Base-by-base conservation (phyloP, 345 rosid species). In the Populus deltoides region DNA sequence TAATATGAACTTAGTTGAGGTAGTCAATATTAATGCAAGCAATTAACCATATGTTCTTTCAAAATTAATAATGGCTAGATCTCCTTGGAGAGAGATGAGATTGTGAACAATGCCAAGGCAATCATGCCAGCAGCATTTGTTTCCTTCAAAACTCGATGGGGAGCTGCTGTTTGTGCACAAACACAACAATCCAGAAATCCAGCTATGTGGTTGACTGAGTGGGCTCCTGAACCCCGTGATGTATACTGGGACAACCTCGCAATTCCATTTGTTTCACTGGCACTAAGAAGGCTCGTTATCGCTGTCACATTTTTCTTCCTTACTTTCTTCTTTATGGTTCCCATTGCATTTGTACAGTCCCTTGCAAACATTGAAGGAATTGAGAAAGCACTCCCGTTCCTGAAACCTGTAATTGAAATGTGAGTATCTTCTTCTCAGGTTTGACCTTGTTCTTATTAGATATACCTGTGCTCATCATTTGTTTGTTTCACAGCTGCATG, bases 161-260 rank as follows among this genome's bases (percentile, higher is more conserved):
- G 89, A 0, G 98, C 98, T 29, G 97, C 92, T 20, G 96, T 93
- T 75, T 91, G 99, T 82, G 91, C 98, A 74, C 97, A 93, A 79
- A 93, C 99, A 77, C 99, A 93, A 81, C 99, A 92, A 81, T 78
- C 94, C 45, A 87, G 93, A 82, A 92, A 93, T 76, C 99, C 99
- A 1, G 89, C 98, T 41, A 70, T 84, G 20, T 95, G 99, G 99
- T 78, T 95, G 71, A 95, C 99, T 20, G 96, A 92, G 36, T 95
- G 98, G 98, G 98, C 98, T 17, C 97, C 98, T 2, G 98, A 95
- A 81, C 97, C 99, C 0, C 90, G 97, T 20, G 99, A 93, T 71
- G 77, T 95, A 47, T 93, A 86, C 78, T 95, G 98, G 97, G 85
- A 91, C 74, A 95, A 95, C 83, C 81, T 95, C 29, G 91, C 98